These are phyloP conservation scores for Cladosporium sphaerospermum DNA, from an alignment of 2,329 filamentous ascomycete genomes.

Conservation along the genomic window DNA sequence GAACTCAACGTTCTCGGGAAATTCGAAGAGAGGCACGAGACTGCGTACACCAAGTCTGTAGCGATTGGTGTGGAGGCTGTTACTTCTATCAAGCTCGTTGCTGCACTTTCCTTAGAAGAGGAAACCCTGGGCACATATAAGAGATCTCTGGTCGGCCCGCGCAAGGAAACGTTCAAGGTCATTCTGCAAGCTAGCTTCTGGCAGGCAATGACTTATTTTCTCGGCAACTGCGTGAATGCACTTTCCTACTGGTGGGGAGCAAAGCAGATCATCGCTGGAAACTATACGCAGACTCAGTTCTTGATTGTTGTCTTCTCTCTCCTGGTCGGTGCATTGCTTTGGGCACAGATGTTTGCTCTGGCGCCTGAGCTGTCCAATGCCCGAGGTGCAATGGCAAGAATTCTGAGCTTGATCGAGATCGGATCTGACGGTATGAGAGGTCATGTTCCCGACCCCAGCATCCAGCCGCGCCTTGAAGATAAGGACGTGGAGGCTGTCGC, in stretches of 20 bases:
- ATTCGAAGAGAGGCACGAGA: conserved; percentile 51
- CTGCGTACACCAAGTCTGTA: conserved; percentile 46
- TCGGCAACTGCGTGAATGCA: conserved; percentile 64
- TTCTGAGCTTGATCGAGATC: conserved; percentile 49
- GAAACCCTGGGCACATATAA: conserved; percentile 42
- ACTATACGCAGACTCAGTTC: conserved; percentile 61
- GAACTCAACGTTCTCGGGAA: conserved; percentile 57
- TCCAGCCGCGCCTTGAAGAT: conserved; percentile 18
- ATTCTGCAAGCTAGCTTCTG: conserved; percentile 51
- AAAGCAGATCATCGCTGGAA: conserved; percentile 60
- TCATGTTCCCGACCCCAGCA: conserved; percentile 14
- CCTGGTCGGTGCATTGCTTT: conserved; percentile 65
- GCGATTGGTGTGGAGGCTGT: conserved; percentile 48
- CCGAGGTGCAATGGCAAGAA: conserved; percentile 53
- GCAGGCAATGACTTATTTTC: conserved; percentile 55
- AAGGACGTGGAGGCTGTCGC: conserved; percentile 6
- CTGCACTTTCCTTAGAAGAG: conserved; percentile 47
- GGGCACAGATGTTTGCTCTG: conserved; percentile 68
- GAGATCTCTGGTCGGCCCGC: conserved; percentile 30
- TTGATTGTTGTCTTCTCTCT: conserved; percentile 68
- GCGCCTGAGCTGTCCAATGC: conserved; percentile 67
- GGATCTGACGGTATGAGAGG: conserved; percentile 3
- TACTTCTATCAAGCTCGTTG: conserved; percentile 47
- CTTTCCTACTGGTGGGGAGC: conserved; percentile 75
- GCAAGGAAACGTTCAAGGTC: conserved; percentile 7